Percentiles rank a stretch among this genome's conserved stretches.
Conservation (phyloP, 352 stramenopile genomes). For the Albugo laibachii region DNA sequence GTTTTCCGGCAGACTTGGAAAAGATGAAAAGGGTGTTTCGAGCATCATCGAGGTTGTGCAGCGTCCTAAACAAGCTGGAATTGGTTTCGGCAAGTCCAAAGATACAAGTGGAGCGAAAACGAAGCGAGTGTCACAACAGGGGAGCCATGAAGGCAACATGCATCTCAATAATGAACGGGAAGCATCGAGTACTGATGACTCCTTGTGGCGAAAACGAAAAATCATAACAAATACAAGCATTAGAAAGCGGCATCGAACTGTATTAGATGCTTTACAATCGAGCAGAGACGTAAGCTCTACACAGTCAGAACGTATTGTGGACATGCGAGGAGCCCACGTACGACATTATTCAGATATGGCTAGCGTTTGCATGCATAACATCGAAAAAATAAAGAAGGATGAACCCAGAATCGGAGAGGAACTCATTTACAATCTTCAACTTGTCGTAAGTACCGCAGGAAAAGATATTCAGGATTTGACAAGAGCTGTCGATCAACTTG, state of each 20-base stretch:
- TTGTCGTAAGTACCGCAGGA: slow-evolving; percentile 72
- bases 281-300: slow-evolving; percentile 20
- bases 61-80: slow-evolving; percentile 80
- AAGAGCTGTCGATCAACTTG: slow-evolving; percentile 36
- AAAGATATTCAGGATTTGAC: slow-evolving; percentile 54
- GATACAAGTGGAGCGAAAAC: slow-evolving; percentile 85
- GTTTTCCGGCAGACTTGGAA: slow-evolving; percentile 85
- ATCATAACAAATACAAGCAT: slow-evolving; percentile 7
- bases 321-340: slow-evolving; percentile 77
- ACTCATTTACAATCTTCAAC: slow-evolving; percentile 81
- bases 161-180: slow-evolving; percentile 11
- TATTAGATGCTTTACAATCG: slow-evolving; percentile 33
- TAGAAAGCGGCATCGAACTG: slow-evolving; percentile 37
- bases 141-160: slow-evolving; percentile 15
- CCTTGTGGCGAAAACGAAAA: slow-evolving; percentile 67
- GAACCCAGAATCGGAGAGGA: slow-evolving; percentile 75
- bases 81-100: slow-evolving; percentile 70
- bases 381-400: slow-evolving; percentile 13
- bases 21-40: slow-evolving; percentile 85
- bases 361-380: slow-evolving; percentile 17
- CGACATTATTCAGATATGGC: slow-evolving; percentile 46
- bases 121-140: slow-evolving; percentile 83
- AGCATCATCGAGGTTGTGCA: slow-evolving; percentile 86
- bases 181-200: slow-evolving; percentile 37
- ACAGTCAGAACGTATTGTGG: slow-evolving; percentile 52